These are phyloP conservation scores for Candida patagonica DNA, from an alignment of 805 yeast species.

Conservation along the genomic window DNA sequence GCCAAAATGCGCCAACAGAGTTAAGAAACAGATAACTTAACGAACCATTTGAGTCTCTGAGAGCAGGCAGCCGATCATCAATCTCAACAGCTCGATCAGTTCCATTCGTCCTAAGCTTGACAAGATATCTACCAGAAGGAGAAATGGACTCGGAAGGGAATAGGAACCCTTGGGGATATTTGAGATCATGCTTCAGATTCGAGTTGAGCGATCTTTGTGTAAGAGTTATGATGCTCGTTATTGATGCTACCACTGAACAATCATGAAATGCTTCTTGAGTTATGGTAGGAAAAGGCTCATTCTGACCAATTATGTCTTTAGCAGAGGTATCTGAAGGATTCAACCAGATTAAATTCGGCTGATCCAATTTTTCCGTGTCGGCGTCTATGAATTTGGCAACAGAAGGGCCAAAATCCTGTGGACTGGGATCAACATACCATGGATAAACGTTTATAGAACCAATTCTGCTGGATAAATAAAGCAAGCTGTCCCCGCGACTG, in stretches of 20 bases:
- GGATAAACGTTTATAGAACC: constrained; percentile 10
- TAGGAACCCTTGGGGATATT: constrained; percentile 16
- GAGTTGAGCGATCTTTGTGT: constrained; percentile 15
- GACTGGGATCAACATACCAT: constrained; percentile 7
- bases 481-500: constrained; percentile 16
- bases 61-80: constrained; percentile 38
- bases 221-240: constrained; percentile 40
- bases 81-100: constrained; percentile 37
- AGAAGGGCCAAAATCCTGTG: constrained; percentile 8
- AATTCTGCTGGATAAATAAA: constrained; percentile 28
- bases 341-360: constrained; percentile 10
- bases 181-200: no score
- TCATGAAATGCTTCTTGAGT: constrained; percentile 35
- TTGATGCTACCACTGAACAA: constrained; percentile 68
- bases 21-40: constrained; percentile 4
- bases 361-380: constrained; percentile 15
- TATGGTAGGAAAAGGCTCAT: constrained; percentile 7
- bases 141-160: constrained; percentile 15
- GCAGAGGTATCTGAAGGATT: no score
- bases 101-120: constrained; percentile 46
- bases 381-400: constrained; percentile 13
- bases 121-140: constrained; percentile 30
- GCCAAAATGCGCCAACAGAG: constrained; percentile 38
- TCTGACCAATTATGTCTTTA: constrained; percentile 5
- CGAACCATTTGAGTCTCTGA: background rate